Evolutionary conservation across 805 yeast species (phyloP), one percentile per base, ranked within the genome.

Genomic region (Candida odintsovae): DNA sequence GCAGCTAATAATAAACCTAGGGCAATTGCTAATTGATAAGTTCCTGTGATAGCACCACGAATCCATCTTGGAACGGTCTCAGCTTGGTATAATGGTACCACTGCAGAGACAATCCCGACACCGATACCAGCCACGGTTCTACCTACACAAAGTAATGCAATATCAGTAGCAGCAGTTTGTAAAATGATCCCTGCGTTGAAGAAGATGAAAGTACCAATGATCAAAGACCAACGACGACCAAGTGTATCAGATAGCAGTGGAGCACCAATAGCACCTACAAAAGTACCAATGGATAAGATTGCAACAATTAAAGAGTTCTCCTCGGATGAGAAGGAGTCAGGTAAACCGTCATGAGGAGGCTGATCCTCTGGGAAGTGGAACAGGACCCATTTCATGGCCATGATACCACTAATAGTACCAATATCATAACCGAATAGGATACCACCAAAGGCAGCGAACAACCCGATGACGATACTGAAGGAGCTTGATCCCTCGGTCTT

Each of bases 41-140:
- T 74, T 47, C 85, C 78, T 42, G 85, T 89, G 50, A 83, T 71
- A 19, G 88, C 77, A 53, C 94, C 94, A 68, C 94, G 73, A 41
- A 85, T 76, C 73, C 84, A 80, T 56, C 75, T 80, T 22, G 92
- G 94, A 15, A 88, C 77, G 38, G 86, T 81, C 63, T 86, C 94
- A 26, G 90, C 83, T 67, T 83, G 86, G 62, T 84, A 85, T 51
- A 86, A 64, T 21, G 90, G 88, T 25, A 85, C 83, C 47, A 80
- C 72, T 23, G 89, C 83, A 22, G 90, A 80, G 19, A 83, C 70
- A 22, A 78, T 71, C 50, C 94, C 94, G 47, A 85, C 85, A 41
- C 88, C 86, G 8, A 81, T 51, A 29, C 90, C 92, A 23, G 85
- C 80, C 50, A 86, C 67, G 25, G 76, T 75, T 58, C 92, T 72